Percentiles rank a stretch among this genome's conserved stretches.
Evolutionary conservation across 768 basidiomycete genomes (phyloP).

Genomic region (Cyclocybe aegerita): DNA sequence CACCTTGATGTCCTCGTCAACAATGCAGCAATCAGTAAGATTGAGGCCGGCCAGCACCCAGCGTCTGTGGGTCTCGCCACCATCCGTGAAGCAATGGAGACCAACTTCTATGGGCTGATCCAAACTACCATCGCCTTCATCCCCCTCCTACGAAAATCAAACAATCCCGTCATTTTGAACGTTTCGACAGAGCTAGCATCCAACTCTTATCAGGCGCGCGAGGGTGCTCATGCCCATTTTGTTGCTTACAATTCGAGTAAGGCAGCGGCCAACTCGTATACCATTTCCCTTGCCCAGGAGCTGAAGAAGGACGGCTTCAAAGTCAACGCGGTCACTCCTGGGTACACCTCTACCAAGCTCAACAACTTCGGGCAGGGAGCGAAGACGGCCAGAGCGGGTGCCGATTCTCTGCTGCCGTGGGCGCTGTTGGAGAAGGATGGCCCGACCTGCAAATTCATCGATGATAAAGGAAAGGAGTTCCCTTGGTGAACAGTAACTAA

Average conservation of each 20-base stretch:
- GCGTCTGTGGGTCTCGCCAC: slow-evolving; percentile 29
- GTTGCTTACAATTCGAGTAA: slow-evolving; percentile 69
- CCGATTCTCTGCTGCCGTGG: slow-evolving; percentile 37
- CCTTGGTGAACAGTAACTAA: slow-evolving; percentile 36
- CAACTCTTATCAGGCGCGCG: slow-evolving; percentile 33
- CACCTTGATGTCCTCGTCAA: slow-evolving; percentile 45
- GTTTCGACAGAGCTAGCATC: slow-evolving; percentile 46
- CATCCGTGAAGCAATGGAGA: slow-evolving; percentile 36
- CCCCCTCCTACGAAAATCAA: slow-evolving; percentile 37
- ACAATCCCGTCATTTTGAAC: slow-evolving; percentile 36
- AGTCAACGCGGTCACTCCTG: slow-evolving; percentile 65
- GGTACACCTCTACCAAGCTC: slow-evolving; percentile 47
- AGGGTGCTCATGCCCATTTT: slow-evolving; percentile 28
- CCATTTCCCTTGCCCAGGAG: slow-evolving; percentile 61
- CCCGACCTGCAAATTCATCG: slow-evolving; percentile 35
- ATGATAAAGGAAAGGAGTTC: slow-evolving; percentile 31
- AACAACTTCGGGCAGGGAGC: slow-evolving; percentile 37
- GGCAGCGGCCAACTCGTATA: slow-evolving; percentile 63
- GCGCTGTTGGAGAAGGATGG: slow-evolving; percentile 38
- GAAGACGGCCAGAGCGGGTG: slow-evolving; percentile 34
- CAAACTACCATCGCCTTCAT: slow-evolving; percentile 41
- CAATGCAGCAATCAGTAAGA: slow-evolving; percentile 35
- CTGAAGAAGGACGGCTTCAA: slow-evolving; percentile 51
- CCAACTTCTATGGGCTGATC: slow-evolving; percentile 44
- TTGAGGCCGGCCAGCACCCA: slow-evolving; percentile 28